Base-by-base conservation (phyloP, 805 yeast species). In the Yarrowia sp. region DNA sequence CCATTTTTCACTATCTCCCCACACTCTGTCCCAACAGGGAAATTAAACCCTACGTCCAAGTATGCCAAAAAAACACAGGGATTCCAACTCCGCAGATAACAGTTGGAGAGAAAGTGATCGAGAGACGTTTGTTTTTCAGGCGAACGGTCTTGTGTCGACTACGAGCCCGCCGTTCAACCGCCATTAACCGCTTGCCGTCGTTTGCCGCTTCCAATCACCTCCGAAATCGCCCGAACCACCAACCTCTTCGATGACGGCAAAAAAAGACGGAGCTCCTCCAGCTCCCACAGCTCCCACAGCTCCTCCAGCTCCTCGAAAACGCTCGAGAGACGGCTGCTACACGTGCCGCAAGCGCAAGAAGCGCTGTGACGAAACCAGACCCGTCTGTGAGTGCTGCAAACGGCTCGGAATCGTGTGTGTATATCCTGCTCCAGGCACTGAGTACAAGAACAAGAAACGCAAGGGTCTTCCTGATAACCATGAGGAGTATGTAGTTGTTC, bases 351-450 rank as follows among this genome's bases (percentile, higher is more conserved):
- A 84, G 69, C 78, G 96, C 33, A 90, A 90, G 38, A 63, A 63
- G 74, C 82, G 92, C 67, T 90, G 96, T 71, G 89, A 91, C 73
- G 95, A 90, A 74, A 79, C 82, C 0, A 82, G 82, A 67, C 96
- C 96, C 4, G 76, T 75, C 33, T 90, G 96, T 73, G 74, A 79
- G 0, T 92, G 90, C 72, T 90, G 96, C 76, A 70, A 76, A n/a
- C 78, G 95, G 65, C 79, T 90, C 33, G 81, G 86, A 13, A 79
- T 90, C 60, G 83, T 81, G 66, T 90, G 96, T 74, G 79, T 82
- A 33, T 90, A 94, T 90, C 95, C 96, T 19, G 76, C 75, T 17
- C 91, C 92, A 0, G 94, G 93, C 9, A 81, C 83, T 13, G 90
- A 86, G 74, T 69, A 76, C 19, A 71, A 71, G 34, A 85, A 85